These are phyloP conservation scores for Lasiosphaeriaceae sp. DNA, from an alignment of 495 filamentous ascomycete genomes.

Conservation along the genomic window DNA sequence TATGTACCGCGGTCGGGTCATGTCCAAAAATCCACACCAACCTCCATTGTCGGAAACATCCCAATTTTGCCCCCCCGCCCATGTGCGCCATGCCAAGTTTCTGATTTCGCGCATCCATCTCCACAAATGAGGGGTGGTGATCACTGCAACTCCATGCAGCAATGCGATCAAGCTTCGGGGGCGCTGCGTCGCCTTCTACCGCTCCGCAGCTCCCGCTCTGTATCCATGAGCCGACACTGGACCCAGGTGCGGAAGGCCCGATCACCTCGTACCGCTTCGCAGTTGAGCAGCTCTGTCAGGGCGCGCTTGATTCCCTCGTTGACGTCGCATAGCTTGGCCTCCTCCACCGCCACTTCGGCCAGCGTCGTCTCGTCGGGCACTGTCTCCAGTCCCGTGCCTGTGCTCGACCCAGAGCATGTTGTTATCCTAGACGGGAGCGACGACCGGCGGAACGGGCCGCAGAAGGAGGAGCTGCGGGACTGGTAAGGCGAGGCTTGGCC, in stretches of 20 bases:
- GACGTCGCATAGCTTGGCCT: conserved; percentile 53
- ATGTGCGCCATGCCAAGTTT: neutral
- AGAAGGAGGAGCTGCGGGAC: conserved; percentile 13
- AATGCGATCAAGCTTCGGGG: conserved; percentile 17
- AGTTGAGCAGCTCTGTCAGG: conserved; percentile 64
- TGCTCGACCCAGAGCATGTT: neutral
- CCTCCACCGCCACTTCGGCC: conserved; percentile 46
- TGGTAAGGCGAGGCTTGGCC: conserved; percentile 10
- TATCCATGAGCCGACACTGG: conserved; percentile 59
- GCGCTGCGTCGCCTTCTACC: conserved; percentile 41
- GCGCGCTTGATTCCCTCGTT: conserved; percentile 63
- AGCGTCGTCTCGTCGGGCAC: conserved; percentile 33
- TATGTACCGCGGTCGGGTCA: too few relatives aligned
- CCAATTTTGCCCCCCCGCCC: neutral
- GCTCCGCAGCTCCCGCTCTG: conserved; percentile 55
- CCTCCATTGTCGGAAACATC: neutral
- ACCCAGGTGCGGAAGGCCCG: conserved; percentile 58
- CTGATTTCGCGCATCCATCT: too few relatives aligned
- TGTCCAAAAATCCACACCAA: neutral
- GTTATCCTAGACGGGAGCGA: conserved; percentile 20
- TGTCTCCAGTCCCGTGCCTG: conserved; percentile 26
- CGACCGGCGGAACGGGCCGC: conserved; percentile 24
- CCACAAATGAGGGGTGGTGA: neutral
- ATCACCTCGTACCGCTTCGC: conserved; percentile 52
- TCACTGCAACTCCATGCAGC: neutral